These are phyloP conservation scores for Musa balbisiana DNA, from an alignment of 202 grass and related monocot genomes.

Conservation along the genomic window DNA sequence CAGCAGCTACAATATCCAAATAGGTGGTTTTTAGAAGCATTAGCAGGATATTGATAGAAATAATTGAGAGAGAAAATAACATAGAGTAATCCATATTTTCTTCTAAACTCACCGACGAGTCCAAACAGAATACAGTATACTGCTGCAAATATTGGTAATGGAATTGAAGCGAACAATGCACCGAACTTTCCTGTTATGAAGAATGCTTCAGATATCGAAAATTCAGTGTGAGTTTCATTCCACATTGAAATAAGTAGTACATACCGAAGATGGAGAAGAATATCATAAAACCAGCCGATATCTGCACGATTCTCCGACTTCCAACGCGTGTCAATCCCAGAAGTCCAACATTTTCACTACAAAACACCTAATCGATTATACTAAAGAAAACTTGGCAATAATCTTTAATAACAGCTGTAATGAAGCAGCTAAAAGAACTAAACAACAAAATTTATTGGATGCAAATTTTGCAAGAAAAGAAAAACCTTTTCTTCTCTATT, in stretches of 20 bases:
- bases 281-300: slow-evolving; percentile 95
- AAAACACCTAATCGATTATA: slow-evolving; percentile 18
- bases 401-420: neutral
- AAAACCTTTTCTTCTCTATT: too few relatives aligned
- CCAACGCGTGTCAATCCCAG: slow-evolving; percentile 89
- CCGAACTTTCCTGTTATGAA: slow-evolving; percentile 80
- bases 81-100: neutral
- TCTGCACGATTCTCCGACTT: slow-evolving; percentile 83
- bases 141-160: slow-evolving; percentile 83
- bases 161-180: slow-evolving; percentile 94
- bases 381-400: neutral
- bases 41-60: slow-evolving; percentile 12
- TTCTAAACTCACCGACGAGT: slow-evolving; percentile 59
- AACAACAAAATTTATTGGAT: neutral
- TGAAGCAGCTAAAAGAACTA: slow-evolving; percentile 1
- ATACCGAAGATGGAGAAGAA: slow-evolving; percentile 98
- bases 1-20: slow-evolving; percentile 42
- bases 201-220: slow-evolving; percentile 14
- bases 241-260: neutral
- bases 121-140: slow-evolving; percentile 91
- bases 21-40: neutral
- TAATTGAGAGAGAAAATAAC: neutral
- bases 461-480: neutral
- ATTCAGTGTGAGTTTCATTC: neutral
- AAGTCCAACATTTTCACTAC: slow-evolving; percentile 81